Percentiles rank a stretch among this genome's conserved stretches.
Evolutionary conservation across 352 stramenopile species (phyloP).

Genomic region (Pythium rishiriense): DNA sequence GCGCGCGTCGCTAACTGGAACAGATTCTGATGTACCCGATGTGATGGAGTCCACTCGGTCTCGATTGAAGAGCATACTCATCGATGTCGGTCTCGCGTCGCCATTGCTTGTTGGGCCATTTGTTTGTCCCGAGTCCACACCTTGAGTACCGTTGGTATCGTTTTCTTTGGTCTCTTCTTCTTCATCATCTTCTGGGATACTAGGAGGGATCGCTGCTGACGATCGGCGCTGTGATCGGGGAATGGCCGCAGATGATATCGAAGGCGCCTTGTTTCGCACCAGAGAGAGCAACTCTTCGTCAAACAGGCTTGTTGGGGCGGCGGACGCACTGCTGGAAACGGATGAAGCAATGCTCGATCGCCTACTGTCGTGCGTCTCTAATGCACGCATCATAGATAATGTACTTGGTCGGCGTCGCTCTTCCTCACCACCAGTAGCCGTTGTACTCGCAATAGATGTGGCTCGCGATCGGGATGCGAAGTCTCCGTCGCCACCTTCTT

Average conservation of each 20-base stretch:
- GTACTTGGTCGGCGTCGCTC: slow-evolving; percentile 41
- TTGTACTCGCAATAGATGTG: slow-evolving; percentile 26
- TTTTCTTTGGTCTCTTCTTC: slow-evolving; percentile 27
- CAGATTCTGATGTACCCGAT: slow-evolving; percentile 20
- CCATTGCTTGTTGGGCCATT: slow-evolving; percentile 3
- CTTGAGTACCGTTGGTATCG: neutral
- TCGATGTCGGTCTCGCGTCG: slow-evolving; percentile 12
- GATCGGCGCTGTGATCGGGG: neutral
- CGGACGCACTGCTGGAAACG: slow-evolving; percentile 19
- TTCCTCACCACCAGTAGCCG: slow-evolving; percentile 5
- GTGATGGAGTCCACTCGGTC: slow-evolving; percentile 30
- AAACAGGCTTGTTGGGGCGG: slow-evolving; percentile 24
- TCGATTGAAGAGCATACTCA: slow-evolving; percentile 39
- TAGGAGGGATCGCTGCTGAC: slow-evolving; percentile 21
- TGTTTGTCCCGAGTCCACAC: neutral
- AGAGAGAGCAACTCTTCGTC: slow-evolving; percentile 59
- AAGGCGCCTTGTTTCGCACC: slow-evolving; percentile 40
- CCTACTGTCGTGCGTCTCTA: slow-evolving; percentile 35
- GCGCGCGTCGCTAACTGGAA: slow-evolving; percentile 57
- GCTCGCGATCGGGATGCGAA: slow-evolving; percentile 4
- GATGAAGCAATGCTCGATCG: slow-evolving; percentile 28
- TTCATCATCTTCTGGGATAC: slow-evolving; percentile 39
- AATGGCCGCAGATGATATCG: neutral
- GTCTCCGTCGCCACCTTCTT: slow-evolving; percentile 2
- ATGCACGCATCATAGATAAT: slow-evolving; percentile 62